Evolutionary conservation across 1,284 basidiomycete species (phyloP).

Genomic region (Trametes sp.): DNA sequence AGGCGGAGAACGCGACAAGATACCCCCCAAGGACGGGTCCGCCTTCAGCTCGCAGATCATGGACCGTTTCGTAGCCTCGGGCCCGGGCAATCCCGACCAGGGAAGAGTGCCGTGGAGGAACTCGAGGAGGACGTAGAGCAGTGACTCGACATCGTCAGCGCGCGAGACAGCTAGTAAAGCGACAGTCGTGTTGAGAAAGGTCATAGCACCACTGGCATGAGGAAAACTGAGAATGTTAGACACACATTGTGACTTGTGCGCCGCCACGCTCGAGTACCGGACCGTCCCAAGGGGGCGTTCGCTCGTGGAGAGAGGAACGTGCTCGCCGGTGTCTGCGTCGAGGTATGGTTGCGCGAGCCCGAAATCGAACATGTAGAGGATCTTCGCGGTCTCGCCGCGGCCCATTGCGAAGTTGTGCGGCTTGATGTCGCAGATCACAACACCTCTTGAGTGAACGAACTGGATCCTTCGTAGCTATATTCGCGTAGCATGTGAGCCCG

Average conservation of each 20-base stretch:
- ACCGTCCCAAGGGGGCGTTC: conserved; percentile 18
- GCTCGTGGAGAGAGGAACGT: conserved; percentile 21
- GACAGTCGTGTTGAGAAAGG: no score
- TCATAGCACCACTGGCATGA: no score
- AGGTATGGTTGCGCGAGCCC: conserved; percentile 22
- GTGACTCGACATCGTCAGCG: conserved; percentile 1
- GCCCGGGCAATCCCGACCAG: background rate
- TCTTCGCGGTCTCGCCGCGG: background rate
- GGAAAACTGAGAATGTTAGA: no score
- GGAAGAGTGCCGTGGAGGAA: conserved; percentile 9
- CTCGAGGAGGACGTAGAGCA: conserved; percentile 1
- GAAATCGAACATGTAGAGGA: conserved; percentile 30
- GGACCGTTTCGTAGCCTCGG: background rate
- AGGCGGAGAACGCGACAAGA: conserved; percentile 20
- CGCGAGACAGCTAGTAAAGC: background rate
- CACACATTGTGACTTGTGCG: background rate
- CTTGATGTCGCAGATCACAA: conserved; percentile 31
- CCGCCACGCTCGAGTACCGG: conserved; percentile 13
- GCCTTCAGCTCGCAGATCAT: conserved; percentile 16
- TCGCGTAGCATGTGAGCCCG: background rate
- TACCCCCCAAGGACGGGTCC: background rate
- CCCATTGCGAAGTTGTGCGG: conserved; percentile 34
- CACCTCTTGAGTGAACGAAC: conserved; percentile 21
- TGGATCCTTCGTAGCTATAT: background rate
- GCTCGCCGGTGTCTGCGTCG: conserved; percentile 13